Base-by-base conservation (phyloP, 495 filamentous ascomycete genomes). In the Bombardia bombarda region DNA sequence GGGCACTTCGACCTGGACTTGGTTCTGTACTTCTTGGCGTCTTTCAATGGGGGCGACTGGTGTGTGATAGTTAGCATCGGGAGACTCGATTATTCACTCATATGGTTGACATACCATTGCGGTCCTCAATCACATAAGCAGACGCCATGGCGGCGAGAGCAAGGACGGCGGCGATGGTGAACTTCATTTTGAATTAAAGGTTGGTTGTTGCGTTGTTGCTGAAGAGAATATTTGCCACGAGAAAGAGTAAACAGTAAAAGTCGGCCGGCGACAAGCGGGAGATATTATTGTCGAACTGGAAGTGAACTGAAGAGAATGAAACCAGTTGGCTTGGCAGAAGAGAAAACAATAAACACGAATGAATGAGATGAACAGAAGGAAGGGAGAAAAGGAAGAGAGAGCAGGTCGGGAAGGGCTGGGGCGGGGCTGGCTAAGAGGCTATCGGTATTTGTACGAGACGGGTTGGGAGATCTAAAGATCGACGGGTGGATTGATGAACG, bases 151-250 rank as follows among this genome's bases (percentile, higher is more conserved):
- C 56, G 56, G 67, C 63, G 44, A 74, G 55, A 39, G 70, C 59
- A 56, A 74, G 45, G 46, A 74, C 39, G 52, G 62, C 46, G 49
- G 68, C 52, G 43, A 64, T 19, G 21, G 64, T 61, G 63, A 68
- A 32, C 68, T 77, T 69, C 73, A 77, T 77, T 48, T 62, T 74
- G 66, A 60, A 57, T 45, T 25, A 32, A 23, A n/a, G 26, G 17
- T 16, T 16, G 17, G 21, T 17, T 23, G 17, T 40, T 52, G 47
- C 25, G 40, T 46, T 42, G 38, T 28, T 51, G 33, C 31, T 49
- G 38, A 48, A 48, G 21, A 50, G 35, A 31, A n/a, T n/a, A n/a
- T n/a, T n/a, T n/a, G n/a, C n/a, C n/a, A n/a, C n/a, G n/a, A n/a
- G n/a, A n/a, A n/a, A n/a, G n/a, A n/a, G n/a, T n/a, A n/a, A n/a